phyloP scores from a whole-genome alignment of 805 yeast species.

The Kregervanrija fluxuum region DNA sequence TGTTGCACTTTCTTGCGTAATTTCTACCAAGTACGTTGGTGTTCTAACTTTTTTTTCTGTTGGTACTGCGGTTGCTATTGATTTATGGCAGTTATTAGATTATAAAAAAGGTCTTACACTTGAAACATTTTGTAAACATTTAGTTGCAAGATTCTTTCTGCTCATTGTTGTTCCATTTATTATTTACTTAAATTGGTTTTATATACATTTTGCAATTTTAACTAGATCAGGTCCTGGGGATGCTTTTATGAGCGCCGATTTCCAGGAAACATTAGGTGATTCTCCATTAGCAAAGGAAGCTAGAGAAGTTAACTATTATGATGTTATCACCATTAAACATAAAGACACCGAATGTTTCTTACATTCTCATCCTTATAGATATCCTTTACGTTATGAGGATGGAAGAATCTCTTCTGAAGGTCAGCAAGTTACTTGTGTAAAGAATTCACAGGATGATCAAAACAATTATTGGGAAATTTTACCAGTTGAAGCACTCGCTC shows the following conservation, averaged over 20 bases:
- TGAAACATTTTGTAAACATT: slow-evolving; percentile 55
- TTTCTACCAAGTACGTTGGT: slow-evolving; percentile 95
- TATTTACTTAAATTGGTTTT: slow-evolving; percentile 85
- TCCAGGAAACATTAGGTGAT: slow-evolving; percentile 88
- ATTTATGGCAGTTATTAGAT: slow-evolving; percentile 84
- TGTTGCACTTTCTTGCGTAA: slow-evolving; percentile 78
- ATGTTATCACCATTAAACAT: slow-evolving; percentile 70
- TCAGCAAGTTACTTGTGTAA: slow-evolving; percentile 81
- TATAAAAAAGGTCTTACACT: slow-evolving; percentile 56
- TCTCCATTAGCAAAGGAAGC: slow-evolving; percentile 68
- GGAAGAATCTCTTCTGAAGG: slow-evolving; percentile 92
- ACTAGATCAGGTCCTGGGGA: slow-evolving; percentile 94
- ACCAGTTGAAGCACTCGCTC: slow-evolving; percentile 47
- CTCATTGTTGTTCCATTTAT: slow-evolving; percentile 75
- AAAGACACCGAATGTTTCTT: slow-evolving; percentile 70
- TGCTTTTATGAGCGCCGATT: slow-evolving; percentile 86
- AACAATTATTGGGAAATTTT: slow-evolving; percentile 85
- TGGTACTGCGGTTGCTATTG: slow-evolving; percentile 80
- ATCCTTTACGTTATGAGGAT: slow-evolving; percentile 92
- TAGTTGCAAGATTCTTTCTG: slow-evolving; percentile 61
- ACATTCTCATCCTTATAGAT: slow-evolving; percentile 71
- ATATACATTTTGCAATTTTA: slow-evolving; percentile 78
- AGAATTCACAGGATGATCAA: slow-evolving; percentile 46
- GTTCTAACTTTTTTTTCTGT: slow-evolving; percentile 82
- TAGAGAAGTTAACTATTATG: slow-evolving; percentile 66